Base-by-base conservation (phyloP, 2,329 filamentous ascomycete genomes). In the Ceratocystis diversiconidia region DNA sequence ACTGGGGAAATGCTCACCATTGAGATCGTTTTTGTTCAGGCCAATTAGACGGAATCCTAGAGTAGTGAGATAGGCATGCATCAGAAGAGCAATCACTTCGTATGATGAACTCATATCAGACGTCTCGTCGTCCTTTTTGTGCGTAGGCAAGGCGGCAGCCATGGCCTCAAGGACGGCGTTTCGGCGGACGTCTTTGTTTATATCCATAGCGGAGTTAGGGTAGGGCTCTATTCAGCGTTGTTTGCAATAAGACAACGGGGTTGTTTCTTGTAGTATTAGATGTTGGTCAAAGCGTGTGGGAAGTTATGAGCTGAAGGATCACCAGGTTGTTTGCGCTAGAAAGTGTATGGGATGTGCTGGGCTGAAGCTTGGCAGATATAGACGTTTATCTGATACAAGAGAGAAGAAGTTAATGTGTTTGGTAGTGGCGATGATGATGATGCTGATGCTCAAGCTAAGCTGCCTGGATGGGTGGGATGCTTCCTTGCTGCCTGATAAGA, bases 11-110 rank as follows among this genome's bases (percentile, higher is more conserved):
- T 10, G 5, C 65, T 12, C 75, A 90, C 89, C 82, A 69, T 89
- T 83, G 61, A 79, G 83, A 72, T 91, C 84, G 64, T 92, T 90
- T 75, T 97, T 90, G 61, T 87, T 82, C n/a, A 96, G 85, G 1
- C 92, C 92, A 19, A 90, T 76, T 2, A 97, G 80, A 64, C 86
- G 82, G 74, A 96, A 97, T 69, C 85, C 89, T 1, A 92, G 84
- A 7, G 86, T 85, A 28, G 83, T 74, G 85, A 97, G 89, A 71
- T 86, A 90, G 2, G 90, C 88, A 74, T 99, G 92, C 22, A 86
- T 80, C 69, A 95, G 86, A 28, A 97, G 82, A 17, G 90, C 90
- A 68, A 96, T 79, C 61, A 88, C 90, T 76, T 97, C 92, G 73
- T 88, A 90, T 0, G 87, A 82, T 66, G 82, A 86, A 70, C 85